These are phyloP conservation scores for Rosa hybrid DNA, from an alignment of 331 rosid genomes.

Conservation along the genomic window DNA sequence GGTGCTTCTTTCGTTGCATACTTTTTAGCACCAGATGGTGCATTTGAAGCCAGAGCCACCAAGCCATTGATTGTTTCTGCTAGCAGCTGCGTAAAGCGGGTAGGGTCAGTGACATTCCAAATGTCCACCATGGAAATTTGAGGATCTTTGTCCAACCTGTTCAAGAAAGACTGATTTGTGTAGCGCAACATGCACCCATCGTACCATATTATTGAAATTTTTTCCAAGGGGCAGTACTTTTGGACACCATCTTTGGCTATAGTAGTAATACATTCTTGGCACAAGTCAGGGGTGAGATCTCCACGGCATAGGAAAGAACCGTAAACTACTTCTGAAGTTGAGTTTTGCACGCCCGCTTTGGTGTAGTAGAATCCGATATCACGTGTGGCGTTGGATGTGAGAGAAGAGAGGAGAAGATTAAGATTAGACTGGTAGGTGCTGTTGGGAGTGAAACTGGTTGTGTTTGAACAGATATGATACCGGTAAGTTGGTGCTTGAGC, in stretches of 20 bases:
- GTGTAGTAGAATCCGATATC: slow-evolving; percentile 30
- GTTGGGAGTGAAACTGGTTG: slow-evolving; percentile 27
- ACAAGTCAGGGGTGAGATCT: slow-evolving; percentile 10
- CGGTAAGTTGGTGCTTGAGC: not conserved
- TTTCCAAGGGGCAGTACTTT: slow-evolving; percentile 2
- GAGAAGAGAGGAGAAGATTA: slow-evolving; percentile 29
- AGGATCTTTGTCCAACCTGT: not conserved
- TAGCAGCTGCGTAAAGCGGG: slow-evolving; percentile 3
- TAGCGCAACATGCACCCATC: slow-evolving; percentile 41
- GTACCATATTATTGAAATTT: slow-evolving; percentile 35
- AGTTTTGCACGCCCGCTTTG: not conserved
- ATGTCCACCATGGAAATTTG: rapidly evolving
- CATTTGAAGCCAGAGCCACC: slow-evolving; percentile 8
- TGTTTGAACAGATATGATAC: slow-evolving; percentile 28
- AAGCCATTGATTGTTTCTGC: not conserved
- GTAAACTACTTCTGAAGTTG: slow-evolving; percentile 12
- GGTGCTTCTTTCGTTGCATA: slow-evolving; percentile 27
- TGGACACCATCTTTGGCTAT: slow-evolving; percentile 7
- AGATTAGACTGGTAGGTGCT: slow-evolving; percentile 33
- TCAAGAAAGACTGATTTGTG: slow-evolving; percentile 3
- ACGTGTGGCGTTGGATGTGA: slow-evolving; percentile 34
- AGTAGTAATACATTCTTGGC: slow-evolving; percentile 14
- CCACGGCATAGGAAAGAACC: slow-evolving; percentile 45
- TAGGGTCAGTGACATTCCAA: not conserved
- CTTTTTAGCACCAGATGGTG: slow-evolving; percentile 15